Base-by-base conservation (phyloP, 768 basidiomycete genomes). In the Dentipellis fragilis region DNA sequence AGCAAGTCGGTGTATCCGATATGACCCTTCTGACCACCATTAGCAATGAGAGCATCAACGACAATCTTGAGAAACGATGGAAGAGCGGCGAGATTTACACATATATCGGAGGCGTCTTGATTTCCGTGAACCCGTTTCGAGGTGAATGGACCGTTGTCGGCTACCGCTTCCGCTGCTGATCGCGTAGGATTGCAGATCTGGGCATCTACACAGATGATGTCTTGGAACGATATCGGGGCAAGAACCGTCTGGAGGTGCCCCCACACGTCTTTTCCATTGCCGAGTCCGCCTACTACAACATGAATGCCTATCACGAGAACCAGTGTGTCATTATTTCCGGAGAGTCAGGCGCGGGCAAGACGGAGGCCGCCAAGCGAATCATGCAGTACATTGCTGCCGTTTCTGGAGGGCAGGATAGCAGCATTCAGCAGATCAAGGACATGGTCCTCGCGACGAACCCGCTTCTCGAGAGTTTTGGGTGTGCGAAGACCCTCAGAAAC, bases 341-440 rank as follows among this genome's bases (percentile, higher is more conserved):
- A 54, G 96, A 99, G 74, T 97, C 94, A 14, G 96, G 96, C 51
- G 96, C 96, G 4, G 96, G 96, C 51, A 99, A 99, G 77, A 99
- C 96, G 3, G 96, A 98, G 71, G 96, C 96, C 3, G 96, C 96
- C 19, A 98, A 98, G 70, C 84, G 93, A 50, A 98, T 99, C 71
- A 99, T 99, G 96, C 94, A 97, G 69, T 99, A 99, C 66, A 95
- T 99, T 63, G 96, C 96, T 14, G 96, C 91, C 10, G 96, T 98
- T 0, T 93, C 92, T 14, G 90, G 92, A 49, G 88, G 81, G 21
- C 82, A 83, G 60, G 89, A 91, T 64, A 87, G 80, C 64, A 92
- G 90, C 62, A 98, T 98, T 57, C 90, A 96, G 68, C 87, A 95
- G 70, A 93, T 98, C 69, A 97, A 98, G 74, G 94, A 98, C 67